A percentile compares a stretch with the other conserved stretches of the same genome.
Conservation (phyloP, 352 stramenopile species). For the Phytopythium mirpurense region DNA sequence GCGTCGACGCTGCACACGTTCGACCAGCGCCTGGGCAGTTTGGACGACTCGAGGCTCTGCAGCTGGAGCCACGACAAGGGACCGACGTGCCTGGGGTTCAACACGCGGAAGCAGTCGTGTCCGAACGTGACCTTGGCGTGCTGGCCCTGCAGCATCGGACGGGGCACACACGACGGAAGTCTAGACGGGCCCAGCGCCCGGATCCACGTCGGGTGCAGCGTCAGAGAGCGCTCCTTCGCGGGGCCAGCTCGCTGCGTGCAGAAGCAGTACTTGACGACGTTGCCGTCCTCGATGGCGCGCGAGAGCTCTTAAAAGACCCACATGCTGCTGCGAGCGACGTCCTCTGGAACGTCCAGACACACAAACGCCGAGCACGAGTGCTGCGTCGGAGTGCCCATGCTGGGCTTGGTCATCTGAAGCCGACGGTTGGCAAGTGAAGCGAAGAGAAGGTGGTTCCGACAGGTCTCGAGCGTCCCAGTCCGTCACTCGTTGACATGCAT, state of each 20-base stretch:
- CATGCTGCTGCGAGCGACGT: background rate
- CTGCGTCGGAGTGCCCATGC: background rate
- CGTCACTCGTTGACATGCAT: background rate
- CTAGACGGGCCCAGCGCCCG: background rate
- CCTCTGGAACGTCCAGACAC: background rate
- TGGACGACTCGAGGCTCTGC: background rate
- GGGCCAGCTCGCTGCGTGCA: background rate
- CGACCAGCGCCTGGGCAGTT: background rate
- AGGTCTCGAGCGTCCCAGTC: background rate
- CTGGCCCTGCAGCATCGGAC: background rate
- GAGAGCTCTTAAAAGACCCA: background rate
- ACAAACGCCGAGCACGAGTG: background rate
- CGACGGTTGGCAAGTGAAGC: background rate
- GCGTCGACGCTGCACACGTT: background rate
- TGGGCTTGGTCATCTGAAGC: background rate
- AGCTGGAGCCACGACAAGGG: background rate
- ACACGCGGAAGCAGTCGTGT: background rate
- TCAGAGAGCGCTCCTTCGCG: background rate
- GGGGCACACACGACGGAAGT: background rate
- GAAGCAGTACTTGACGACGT: background rate
- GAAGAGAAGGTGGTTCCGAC: background rate
- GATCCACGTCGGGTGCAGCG: background rate
- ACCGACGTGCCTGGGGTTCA: background rate
- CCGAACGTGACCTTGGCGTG: background rate
- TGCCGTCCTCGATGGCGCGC: background rate